Base-by-base conservation (phyloP, 2,329 filamentous ascomycete species). In the Stagonosporopsis rhizophila region DNA sequence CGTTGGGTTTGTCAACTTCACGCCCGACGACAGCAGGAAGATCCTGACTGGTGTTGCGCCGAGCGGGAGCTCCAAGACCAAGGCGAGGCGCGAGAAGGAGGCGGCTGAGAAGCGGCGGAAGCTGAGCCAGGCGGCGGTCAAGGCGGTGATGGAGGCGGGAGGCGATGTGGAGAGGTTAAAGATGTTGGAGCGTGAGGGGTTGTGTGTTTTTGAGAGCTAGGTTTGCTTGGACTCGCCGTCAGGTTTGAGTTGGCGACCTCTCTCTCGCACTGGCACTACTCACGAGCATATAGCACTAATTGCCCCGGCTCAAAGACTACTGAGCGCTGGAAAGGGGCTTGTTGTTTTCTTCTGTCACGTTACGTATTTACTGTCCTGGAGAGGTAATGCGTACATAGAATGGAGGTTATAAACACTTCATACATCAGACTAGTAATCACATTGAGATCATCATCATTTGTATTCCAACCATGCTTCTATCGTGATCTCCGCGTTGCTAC, bases 41-140 rank as follows among this genome's bases (percentile, higher is more conserved):
- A 88, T 99, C 39, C 85, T 99, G 76, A 91, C 86, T 7, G 94
- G 93, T 5, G 95, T 99, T 12, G 95, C 95, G 41, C 94, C 94
- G 0, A 93, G 89, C 62, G 95, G 95, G 9, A 92, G 88, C 65
- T 90, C 87, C 64, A 98, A 98, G 84, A 98, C 95, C 8, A 97
- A 97, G 74, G 92, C 92, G n/a, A 81, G 92, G 52, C 81, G 95
- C 46, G 94, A 98, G 76, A 90, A 91, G 74, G 94, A 97, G 79
- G 91, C 91, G 1, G 82, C 85, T 49, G 94, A 97, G 70, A 88
- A 89, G 76, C 82, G 90, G 67, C 79, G 88, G 64, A 83, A 84
- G 71, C 72, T 93, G 52, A 88, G 84, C 68, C 86, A 90, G 74
- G 86, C 87, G 7, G 87, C 89, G 27, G 77, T 89, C 60, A 85